A percentile compares a stretch with the other conserved stretches of the same genome.
Conservation (phyloP, 106 monocot species). For the Dendrobium catenatum region DNA sequence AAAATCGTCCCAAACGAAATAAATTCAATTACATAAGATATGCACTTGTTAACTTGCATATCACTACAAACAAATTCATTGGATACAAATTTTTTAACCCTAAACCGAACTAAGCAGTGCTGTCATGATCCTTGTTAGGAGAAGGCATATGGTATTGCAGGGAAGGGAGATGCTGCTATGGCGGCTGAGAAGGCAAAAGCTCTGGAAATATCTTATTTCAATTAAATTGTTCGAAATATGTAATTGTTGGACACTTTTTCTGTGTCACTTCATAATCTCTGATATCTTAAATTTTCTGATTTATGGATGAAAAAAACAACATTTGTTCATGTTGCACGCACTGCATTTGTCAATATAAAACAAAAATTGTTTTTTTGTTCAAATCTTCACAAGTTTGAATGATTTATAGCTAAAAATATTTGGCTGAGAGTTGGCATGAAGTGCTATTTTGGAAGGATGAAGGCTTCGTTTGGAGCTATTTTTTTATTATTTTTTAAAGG, state of each 20-base stretch:
- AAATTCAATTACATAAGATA: neutral
- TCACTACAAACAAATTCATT: neutral
- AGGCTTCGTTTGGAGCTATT: too few relatives aligned
- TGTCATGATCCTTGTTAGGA: conserved; percentile 20
- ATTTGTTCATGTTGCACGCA: neutral
- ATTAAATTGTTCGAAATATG: conserved; percentile 4
- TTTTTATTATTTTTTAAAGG: too few relatives aligned
- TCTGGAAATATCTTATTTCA: conserved; percentile 45
- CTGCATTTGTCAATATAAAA: neutral
- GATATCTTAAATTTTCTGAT: neutral
- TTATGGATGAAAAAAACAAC: neutral
- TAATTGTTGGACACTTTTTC: neutral
- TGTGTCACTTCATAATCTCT: neutral
- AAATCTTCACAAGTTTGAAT: too few relatives aligned
- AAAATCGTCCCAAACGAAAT: too few relatives aligned
- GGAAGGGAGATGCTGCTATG: conserved; percentile 17
- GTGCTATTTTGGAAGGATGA: too few relatives aligned
- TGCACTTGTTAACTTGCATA: too few relatives aligned
- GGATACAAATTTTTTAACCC: neutral
- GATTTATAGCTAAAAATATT: too few relatives aligned
- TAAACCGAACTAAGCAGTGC: neutral
- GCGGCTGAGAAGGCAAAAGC: conserved; percentile 41
- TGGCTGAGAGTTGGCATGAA: too few relatives aligned
- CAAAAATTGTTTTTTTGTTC: neutral
- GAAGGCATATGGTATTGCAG: conserved; percentile 46